Percentiles rank a stretch among this genome's conserved stretches.
Conservation (phyloP, 108 stramenopile genomes). For the Parmales sp. region DNA sequence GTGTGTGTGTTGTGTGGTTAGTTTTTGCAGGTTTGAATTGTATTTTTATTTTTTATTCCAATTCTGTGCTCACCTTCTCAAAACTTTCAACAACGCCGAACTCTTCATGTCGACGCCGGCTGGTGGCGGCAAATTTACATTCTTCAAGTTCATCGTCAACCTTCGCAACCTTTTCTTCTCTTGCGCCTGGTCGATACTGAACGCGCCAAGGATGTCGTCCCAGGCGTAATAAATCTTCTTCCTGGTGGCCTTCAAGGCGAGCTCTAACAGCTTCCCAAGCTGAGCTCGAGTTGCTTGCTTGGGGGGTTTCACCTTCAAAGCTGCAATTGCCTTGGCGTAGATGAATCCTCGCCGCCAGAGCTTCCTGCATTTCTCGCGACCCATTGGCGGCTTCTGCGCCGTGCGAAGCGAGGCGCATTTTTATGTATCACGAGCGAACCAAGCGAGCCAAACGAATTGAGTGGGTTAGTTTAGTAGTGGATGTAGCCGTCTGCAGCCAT, state of each 20-base stretch:
- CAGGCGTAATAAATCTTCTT: conserved; percentile 2
- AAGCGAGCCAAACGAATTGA: no score
- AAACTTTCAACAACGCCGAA: background rate
- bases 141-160: background rate
- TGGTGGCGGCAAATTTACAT: background rate
- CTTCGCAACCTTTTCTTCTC: background rate
- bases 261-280: background rate
- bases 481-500: no score
- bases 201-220: background rate
- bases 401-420: background rate
- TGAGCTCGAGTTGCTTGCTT: background rate
- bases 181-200: background rate
- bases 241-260: background rate
- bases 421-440: no score
- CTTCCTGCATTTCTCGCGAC: background rate
- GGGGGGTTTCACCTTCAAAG: background rate
- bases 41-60: no score
- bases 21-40: no score
- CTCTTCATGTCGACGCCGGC: background rate
- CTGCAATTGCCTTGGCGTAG: background rate
- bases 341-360: background rate
- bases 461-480: no score
- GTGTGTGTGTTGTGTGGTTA: no score
- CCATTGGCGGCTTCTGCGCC: background rate
- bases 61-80: background rate